phyloP scores from a whole-genome alignment of 208 protist genomes.

The Kentomonas sorsogonicus region DNA sequence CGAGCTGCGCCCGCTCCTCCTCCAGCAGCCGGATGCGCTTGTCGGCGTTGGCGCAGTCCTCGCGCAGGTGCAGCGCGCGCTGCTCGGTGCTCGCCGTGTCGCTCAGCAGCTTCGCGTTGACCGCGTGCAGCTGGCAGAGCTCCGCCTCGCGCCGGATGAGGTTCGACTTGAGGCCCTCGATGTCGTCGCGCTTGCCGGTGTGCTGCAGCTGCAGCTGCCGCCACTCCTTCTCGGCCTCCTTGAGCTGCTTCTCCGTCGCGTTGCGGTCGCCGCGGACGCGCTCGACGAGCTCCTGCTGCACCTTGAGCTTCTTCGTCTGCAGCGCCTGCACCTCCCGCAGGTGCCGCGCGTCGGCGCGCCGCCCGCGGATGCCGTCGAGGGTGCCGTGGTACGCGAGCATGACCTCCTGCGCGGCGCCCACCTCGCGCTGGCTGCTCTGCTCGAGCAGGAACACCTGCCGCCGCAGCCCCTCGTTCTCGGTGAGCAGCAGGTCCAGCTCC shows the following conservation, averaged over 20 bases:
- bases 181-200: conserved; percentile 92
- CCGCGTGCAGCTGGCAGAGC: conserved; percentile 77
- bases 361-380: conserved; percentile 90
- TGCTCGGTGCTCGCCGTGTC: conserved; percentile 79
- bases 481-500: conserved; percentile 81
- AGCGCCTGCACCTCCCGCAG: conserved; percentile 88
- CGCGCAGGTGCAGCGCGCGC: conserved; percentile 60
- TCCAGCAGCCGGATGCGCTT: conserved; percentile 54
- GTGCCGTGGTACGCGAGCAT: conserved; percentile 85
- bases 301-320: conserved; percentile 93
- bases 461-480: conserved; percentile 85
- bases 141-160: conserved; percentile 93
- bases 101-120: conserved; percentile 70
- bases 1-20: conserved; percentile 88
- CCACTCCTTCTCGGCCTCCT: conserved; percentile 94
- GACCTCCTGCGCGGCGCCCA: conserved; percentile 62
- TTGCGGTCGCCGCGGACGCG: conserved; percentile 94
- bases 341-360: conserved; percentile 70
- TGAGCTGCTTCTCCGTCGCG: conserved; percentile 94
- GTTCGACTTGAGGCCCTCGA: conserved; percentile 91
- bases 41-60: conserved; percentile 52
- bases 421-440: conserved; percentile 80
- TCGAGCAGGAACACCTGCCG: conserved; percentile 92
- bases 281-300: conserved; percentile 96
- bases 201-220: conserved; percentile 92